These are phyloP conservation scores for Penicillium vulpinum DNA, from an alignment of 2,329 filamentous ascomycete species.

Conservation along the genomic window DNA sequence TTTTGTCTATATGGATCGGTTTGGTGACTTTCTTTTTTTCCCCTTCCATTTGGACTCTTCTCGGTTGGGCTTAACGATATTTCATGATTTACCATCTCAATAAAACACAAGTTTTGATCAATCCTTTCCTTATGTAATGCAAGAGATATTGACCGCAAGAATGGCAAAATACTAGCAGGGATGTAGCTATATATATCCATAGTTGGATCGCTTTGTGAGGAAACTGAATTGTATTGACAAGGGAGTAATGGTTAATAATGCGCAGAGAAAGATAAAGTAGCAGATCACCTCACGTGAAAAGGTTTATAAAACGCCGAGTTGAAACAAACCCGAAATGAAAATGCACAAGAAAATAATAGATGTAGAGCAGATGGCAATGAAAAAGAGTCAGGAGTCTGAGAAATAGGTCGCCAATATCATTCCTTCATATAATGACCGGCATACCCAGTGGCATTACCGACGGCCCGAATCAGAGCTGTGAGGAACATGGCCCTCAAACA, in stretches of 20 bases:
- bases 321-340: not conserved
- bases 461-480: conserved; percentile 16
- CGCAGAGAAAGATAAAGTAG: not conserved
- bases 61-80: not conserved
- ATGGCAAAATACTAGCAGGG: not conserved
- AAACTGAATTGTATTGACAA: not conserved
- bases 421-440: not conserved
- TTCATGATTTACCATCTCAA: not conserved
- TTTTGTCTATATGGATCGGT: not conserved
- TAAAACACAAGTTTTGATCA: not conserved
- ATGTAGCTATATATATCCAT: not conserved
- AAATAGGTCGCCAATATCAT: not conserved
- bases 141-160: not conserved
- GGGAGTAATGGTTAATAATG: not conserved
- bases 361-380: not conserved
- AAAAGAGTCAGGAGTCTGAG: not conserved
- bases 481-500: conserved; percentile 70
- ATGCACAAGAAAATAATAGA: not conserved
- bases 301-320: conserved; percentile 1
- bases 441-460: not conserved
- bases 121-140: not conserved
- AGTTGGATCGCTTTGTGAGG: not conserved
- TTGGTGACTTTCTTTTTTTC: not conserved
- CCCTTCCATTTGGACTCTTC: not conserved
- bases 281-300: not conserved